Conservation (phyloP, 208 protist genomes). For the Wallacemonas rigidus region DNA sequence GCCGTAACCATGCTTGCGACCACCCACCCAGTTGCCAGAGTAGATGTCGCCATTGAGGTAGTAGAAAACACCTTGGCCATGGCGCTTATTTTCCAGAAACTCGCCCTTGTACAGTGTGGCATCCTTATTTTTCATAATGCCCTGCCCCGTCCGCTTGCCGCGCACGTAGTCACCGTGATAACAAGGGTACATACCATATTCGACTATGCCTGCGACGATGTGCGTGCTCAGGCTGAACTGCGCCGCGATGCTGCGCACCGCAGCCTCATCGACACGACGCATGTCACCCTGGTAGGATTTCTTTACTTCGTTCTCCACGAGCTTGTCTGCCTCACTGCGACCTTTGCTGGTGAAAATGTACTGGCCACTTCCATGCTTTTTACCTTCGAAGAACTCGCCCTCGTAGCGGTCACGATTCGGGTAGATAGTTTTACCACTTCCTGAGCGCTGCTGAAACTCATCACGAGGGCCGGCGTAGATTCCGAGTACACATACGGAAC, state of each 20-base stretch:
- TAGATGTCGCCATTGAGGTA: slow-evolving; percentile 92
- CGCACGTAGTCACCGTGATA: slow-evolving; percentile 88
- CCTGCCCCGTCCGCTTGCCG: slow-evolving; percentile 76
- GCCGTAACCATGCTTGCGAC: slow-evolving; percentile 86
- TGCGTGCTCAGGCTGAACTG: slow-evolving; percentile 63
- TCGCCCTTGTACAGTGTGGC: slow-evolving; percentile 91
- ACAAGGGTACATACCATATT: slow-evolving; percentile 77
- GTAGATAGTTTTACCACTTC: slow-evolving; percentile 83
- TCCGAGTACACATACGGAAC: slow-evolving; percentile 72
- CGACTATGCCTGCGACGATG: slow-evolving; percentile 63
- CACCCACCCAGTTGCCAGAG: slow-evolving; percentile 84
- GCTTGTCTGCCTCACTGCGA: slow-evolving; percentile 80
- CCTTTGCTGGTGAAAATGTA: slow-evolving; percentile 79
- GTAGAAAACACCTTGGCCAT: slow-evolving; percentile 91
- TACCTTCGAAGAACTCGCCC: slow-evolving; percentile 89
- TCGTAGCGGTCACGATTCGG: slow-evolving; percentile 87
- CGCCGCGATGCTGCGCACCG: slow-evolving; percentile 34
- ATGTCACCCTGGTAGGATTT: slow-evolving; percentile 42
- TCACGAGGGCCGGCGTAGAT: slow-evolving; percentile 89
- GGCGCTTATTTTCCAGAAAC: slow-evolving; percentile 85
- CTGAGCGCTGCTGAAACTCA: slow-evolving; percentile 90
- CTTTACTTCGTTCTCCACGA: slow-evolving; percentile 70
- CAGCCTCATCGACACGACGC: slow-evolving; percentile 22
- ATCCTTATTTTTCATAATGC: slow-evolving; percentile 92
- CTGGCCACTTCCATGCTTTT: slow-evolving; percentile 82